Percentiles rank a stretch among this genome's conserved stretches.
These are phyloP conservation scores for Blastocystis sp. DNA, from an alignment of 352 stramenopile genomes.

Conservation along the genomic window DNA sequence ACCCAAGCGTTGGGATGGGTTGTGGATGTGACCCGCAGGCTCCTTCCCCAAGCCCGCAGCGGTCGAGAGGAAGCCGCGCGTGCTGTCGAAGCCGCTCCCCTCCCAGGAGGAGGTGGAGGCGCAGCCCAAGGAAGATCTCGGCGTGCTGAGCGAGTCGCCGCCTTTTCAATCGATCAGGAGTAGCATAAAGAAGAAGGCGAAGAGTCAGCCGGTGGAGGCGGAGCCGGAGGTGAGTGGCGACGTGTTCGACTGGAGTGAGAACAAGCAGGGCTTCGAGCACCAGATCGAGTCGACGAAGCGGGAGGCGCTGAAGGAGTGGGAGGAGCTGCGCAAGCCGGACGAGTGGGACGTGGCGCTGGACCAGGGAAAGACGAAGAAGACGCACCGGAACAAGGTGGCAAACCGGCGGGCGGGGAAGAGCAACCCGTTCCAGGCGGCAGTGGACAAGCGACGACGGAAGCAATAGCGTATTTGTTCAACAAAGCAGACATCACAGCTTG, in stretches of 20 bases:
- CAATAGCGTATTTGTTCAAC: neutral
- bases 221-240: neutral
- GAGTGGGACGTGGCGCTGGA: constrained; percentile 65
- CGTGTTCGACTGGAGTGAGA: constrained; percentile 39
- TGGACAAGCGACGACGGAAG: constrained; percentile 27
- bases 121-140: neutral
- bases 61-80: neutral
- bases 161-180: neutral
- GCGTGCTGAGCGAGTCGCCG: neutral
- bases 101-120: neutral
- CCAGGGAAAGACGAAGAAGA: constrained; percentile 55
- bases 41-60: constrained; percentile 7
- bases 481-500: neutral
- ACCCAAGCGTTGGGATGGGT: constrained; percentile 8
- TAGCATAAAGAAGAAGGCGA: constrained; percentile 8
- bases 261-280: constrained; percentile 27
- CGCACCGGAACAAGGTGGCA: constrained; percentile 5
- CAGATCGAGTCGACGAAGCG: constrained; percentile 7
- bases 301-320: constrained; percentile 53
- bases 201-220: neutral
- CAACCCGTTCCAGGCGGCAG: constrained; percentile 52
- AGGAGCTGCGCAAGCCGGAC: constrained; percentile 60
- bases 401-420: constrained; percentile 1
- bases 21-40: neutral
- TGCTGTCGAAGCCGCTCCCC: constrained; percentile 49